Evolutionary conservation across 345 rosid species (phyloP).

Genomic region (Euphorbia peplus): DNA sequence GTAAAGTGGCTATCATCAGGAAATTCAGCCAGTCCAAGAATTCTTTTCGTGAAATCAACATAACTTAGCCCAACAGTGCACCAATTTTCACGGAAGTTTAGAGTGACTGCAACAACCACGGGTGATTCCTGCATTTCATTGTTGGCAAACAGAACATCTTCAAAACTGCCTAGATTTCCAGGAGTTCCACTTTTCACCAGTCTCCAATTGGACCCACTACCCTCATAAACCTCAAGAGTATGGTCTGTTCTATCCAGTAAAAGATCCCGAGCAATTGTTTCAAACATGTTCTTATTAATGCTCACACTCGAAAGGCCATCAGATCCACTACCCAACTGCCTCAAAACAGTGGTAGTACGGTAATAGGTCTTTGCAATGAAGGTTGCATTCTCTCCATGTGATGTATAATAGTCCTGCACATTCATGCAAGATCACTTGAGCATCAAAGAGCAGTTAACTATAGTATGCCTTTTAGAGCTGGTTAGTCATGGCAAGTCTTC

Average conservation of each 20-base stretch:
- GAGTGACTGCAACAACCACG: conserved; percentile 65
- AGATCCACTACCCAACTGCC: conserved; percentile 70
- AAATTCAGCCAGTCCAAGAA: conserved; percentile 86
- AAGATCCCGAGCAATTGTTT: conserved; percentile 76
- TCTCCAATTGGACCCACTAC: conserved; percentile 91
- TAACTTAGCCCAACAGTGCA: conserved; percentile 78
- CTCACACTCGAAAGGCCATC: conserved; percentile 81
- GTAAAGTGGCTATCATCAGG: conserved; percentile 95
- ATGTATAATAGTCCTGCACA: conserved; percentile 85
- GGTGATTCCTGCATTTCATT: conserved; percentile 94
- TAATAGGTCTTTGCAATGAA: conserved; percentile 90
- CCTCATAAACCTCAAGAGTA: conserved; percentile 83
- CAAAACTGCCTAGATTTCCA: conserved; percentile 92
- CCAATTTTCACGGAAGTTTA: conserved; percentile 59
- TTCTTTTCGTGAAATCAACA: conserved; percentile 74
- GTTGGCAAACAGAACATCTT: conserved; percentile 91
- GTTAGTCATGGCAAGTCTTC: background rate
- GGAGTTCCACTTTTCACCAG: conserved; percentile 80
- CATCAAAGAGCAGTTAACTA: background rate
- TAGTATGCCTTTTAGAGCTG: background rate
- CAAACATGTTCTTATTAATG: conserved; percentile 83
- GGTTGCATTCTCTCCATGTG: conserved; percentile 87
- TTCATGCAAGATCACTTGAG: conserved; percentile 4
- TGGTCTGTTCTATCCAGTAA: conserved; percentile 89
- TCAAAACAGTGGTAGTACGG: conserved; percentile 76